phyloP scores from a whole-genome alignment of 495 filamentous ascomycete species.

The Aspergillus sclerotioniger region DNA sequence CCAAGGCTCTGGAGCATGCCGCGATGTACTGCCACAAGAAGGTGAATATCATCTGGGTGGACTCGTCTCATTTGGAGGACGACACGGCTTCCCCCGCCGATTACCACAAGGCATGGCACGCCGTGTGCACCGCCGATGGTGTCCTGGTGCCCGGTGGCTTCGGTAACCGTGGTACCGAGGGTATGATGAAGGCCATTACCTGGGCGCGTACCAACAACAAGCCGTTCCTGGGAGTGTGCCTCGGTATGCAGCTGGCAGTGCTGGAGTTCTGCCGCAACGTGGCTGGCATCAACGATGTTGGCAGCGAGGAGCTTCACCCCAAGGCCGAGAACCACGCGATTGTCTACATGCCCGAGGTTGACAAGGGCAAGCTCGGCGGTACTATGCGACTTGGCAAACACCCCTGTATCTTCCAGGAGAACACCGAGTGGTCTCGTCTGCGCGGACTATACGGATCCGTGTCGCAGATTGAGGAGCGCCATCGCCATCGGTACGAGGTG shows the following conservation, averaged over 20 bases:
- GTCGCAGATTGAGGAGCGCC: conserved; percentile 47
- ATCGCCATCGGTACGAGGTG: conserved; percentile 50
- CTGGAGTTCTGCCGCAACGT: conserved; percentile 82
- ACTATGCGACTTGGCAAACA: conserved; percentile 89
- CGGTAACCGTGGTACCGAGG: conserved; percentile 74
- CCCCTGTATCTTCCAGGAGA: conserved; percentile 70
- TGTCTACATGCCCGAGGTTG: conserved; percentile 89
- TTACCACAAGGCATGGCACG: conserved; percentile 88
- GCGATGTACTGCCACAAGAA: conserved; percentile 83
- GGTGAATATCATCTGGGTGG: conserved; percentile 78
- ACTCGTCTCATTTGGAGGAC: conserved; percentile 78
- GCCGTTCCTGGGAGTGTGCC: conserved; percentile 88
- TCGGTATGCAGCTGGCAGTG: conserved; percentile 93
- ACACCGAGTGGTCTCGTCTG: conserved; percentile 76
- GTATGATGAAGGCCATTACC: conserved; percentile 80
- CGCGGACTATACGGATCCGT: conserved; percentile 67
- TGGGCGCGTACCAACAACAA: conserved; percentile 80
- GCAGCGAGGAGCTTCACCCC: conserved; percentile 64
- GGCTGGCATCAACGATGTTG: conserved; percentile 58
- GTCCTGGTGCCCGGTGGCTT: conserved; percentile 71
- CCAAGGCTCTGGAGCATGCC: conserved; percentile 84
- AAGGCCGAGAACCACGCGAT: conserved; percentile 60
- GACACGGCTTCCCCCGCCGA: conserved; percentile 60
- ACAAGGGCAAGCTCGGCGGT: conserved; percentile 72
- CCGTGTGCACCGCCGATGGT: conserved; percentile 66